Base-by-base conservation (phyloP, 345 rosid genomes). In the Noccaea bulbosa region DNA sequence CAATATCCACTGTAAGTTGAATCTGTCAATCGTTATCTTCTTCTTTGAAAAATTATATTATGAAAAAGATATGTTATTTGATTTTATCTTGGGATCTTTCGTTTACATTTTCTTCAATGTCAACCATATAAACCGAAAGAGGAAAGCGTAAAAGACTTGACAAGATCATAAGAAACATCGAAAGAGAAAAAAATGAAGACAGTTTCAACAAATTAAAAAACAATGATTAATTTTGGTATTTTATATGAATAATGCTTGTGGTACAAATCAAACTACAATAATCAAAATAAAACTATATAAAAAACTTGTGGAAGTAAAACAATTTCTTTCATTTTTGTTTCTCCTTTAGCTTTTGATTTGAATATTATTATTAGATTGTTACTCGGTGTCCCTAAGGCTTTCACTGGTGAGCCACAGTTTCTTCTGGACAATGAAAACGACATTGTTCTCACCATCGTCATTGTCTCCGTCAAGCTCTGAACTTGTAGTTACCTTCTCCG, bases 391-490 rank as follows among this genome's bases (percentile, higher is more conserved):
- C 79, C 87, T 84, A 64, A 84, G 80, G 79, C 90, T 88, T 78
- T 82, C 91, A 37, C 90, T 84, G 33, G 97, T 91, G 71, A 89
- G 85, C 97, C 96, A 89, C 38, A 89, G 71, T 79, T 91, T 89
- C 86, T 93, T 93, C 61, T 85, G 94, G 71, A 85, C 50, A 46
- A 91, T 64, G 32, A 91, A 65, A 45, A 91, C 87, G 0, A 76
- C 55, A 63, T 70, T 76, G 61, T 40, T 43, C 60, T 69, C 79
- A 56, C 75, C 75, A 51, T 67, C 78, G 3, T 87, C 90, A 3
- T 77, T 88, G n/a, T 89, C 92, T 4, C 82, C 75, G 52, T 87
- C 91, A 5, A 79, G 65, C 48, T 72, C 69, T 16, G 86, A 61
- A 58, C 81, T 66, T 35, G 75, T 74, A 16, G 58, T 45, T n/a